Evolutionary conservation across 371 early-diverging fungal genomes (phyloP).

Genomic region (Scutellospora calospora): DNA sequence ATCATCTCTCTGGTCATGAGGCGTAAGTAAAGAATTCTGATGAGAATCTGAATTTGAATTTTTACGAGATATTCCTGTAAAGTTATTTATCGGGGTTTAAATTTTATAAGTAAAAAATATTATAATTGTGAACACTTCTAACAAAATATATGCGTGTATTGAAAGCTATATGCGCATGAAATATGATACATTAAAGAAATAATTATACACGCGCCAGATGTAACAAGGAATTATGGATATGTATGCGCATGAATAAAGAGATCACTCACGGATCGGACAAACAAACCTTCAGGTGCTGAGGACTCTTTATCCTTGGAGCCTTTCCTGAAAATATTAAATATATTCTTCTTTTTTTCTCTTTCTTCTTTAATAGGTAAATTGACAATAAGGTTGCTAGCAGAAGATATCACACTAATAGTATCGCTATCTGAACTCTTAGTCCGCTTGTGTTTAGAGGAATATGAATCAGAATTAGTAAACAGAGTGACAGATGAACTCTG

Average conservation of each 20-base stretch:
- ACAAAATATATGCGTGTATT: neutral
- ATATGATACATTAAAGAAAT: neutral
- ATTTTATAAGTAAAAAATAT: neutral
- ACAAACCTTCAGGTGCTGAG: constrained; percentile 37
- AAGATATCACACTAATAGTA: neutral
- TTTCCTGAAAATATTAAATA: constrained; percentile 29
- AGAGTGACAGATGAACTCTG: neutral
- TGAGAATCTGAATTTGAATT: constrained; percentile 34
- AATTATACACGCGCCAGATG: neutral
- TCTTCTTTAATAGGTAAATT: neutral
- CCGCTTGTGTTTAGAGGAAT: constrained; percentile 14
- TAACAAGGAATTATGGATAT: neutral
- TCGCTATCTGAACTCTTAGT: constrained; percentile 42
- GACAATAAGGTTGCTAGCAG: neutral
- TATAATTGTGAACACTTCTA: neutral
- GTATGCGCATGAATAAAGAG: neutral
- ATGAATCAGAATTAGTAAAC: constrained; percentile 19
- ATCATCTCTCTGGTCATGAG: constrained; percentile 20
- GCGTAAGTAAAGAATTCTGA: constrained; percentile 6
- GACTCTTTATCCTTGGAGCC: constrained; percentile 32
- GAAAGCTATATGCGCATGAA: neutral
- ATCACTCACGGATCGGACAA: neutral
- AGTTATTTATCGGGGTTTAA: neutral
- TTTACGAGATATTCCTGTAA: constrained; percentile 22
- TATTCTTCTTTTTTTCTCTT: constrained; percentile 32